These are phyloP conservation scores for Haplosporangium sp. DNA, from an alignment of 371 early-diverging fungal species.

Conservation along the genomic window DNA sequence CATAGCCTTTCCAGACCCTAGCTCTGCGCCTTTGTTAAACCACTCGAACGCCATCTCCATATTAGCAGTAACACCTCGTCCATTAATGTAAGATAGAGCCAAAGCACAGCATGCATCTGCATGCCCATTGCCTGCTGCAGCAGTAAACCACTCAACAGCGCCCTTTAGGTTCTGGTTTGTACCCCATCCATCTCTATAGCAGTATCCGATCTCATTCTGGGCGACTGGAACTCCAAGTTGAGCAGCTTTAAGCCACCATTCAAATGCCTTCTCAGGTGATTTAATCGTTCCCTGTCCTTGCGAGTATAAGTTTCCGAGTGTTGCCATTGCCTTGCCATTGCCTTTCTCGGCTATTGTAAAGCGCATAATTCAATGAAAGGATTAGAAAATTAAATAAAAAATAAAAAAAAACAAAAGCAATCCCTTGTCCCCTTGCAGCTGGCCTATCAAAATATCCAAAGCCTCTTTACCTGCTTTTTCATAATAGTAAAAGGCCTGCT, in stretches of 20 bases:
- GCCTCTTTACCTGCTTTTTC: conserved; percentile 41
- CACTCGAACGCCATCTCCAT: conserved; percentile 75
- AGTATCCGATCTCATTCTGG: conserved; percentile 53
- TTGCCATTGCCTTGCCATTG: conserved; percentile 54
- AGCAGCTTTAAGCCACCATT: conserved; percentile 55
- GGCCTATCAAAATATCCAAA: neutral
- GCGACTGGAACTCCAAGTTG: conserved; percentile 48
- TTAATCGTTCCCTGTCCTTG: conserved; percentile 48
- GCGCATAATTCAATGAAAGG: neutral
- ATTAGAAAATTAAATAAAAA: conserved; percentile 4
- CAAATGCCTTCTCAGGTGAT: conserved; percentile 49
- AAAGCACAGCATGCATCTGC: conserved; percentile 50
- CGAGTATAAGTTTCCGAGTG: conserved; percentile 50
- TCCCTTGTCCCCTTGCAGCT: neutral
- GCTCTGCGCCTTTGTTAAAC: conserved; percentile 82
- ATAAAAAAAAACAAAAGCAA: neutral
- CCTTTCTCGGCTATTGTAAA: conserved; percentile 38
- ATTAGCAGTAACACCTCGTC: conserved; percentile 77
- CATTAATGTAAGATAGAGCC: conserved; percentile 72
- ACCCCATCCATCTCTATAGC: conserved; percentile 52
- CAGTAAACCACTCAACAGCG: conserved; percentile 51
- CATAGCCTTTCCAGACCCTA: conserved; percentile 86
- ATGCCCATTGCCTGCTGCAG: conserved; percentile 52
- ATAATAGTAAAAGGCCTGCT: conserved; percentile 53
- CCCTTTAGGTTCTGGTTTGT: conserved; percentile 51